Base-by-base conservation (phyloP, 2,329 filamentous ascomycete genomes). In the Epichloe scottii region DNA sequence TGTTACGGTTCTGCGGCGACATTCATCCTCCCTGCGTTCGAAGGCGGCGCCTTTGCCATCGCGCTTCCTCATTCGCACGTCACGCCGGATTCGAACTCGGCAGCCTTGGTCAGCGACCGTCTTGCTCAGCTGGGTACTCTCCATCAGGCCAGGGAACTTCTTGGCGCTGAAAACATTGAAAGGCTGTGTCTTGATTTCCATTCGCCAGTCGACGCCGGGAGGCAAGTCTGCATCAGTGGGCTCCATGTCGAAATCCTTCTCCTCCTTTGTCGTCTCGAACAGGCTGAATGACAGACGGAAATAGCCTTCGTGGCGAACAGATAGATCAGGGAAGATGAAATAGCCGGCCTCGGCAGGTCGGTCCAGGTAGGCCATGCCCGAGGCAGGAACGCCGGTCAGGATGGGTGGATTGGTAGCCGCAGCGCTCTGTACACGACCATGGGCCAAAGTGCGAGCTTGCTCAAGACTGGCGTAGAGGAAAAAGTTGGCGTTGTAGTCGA, bases 291-390 rank as follows among this genome's bases (percentile, higher is more conserved):
- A 87, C 50, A 98, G 71, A n/a, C 85, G 78, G 67, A 96, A 98
- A 58, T 85, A 84, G 55, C 93, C 93, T 68, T 98, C 93, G 62
- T 98, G 91, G 51, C 93, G 84, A 46, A 98, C 91, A 0, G 91
- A 96, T 30, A 97, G 74, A 67, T 98, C 93, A 3, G 93, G 93
- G 66, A 98, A 98, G 66, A 98, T 87, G 68, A 98, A 98, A 68
- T 97, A 98, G 50, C 90, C 93, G 41, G 80, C 81, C 58, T 82
- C 78, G 39, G 71, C 68, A 2, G 93, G 93, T 43, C 91, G 85
- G 65, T 97, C 91, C 48, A 98, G 78, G 64, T 97, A 96, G 23
- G 91, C 90, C 78, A 96, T 95, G 52, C 91, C 93, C 17, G 91
- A 93, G 14, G 95, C 91, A 0, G 90, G 89, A 60, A 95, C 91